phyloP scores from a whole-genome alignment of 805 yeast genomes.

The Lipomyces kockii region DNA sequence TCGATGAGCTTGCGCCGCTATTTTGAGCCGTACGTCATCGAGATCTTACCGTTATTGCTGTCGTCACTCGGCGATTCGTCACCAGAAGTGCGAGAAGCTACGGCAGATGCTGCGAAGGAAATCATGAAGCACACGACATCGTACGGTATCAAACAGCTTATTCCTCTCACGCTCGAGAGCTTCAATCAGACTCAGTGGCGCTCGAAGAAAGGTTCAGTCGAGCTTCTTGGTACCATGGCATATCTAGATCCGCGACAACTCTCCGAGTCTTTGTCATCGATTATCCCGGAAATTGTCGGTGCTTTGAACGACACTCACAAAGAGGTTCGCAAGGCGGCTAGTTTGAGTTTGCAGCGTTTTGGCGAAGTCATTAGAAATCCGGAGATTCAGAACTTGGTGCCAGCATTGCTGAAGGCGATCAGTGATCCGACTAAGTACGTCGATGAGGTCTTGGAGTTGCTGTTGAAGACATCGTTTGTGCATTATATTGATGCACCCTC shows the following conservation, averaged over 20 bases:
- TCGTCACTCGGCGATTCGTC: slow-evolving; percentile 82
- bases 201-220: slow-evolving; percentile 95
- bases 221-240: slow-evolving; percentile 96
- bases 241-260: slow-evolving; percentile 93
- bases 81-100: slow-evolving; percentile 86
- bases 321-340: slow-evolving; percentile 96
- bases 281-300: slow-evolving; percentile 95
- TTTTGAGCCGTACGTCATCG: slow-evolving; percentile 95
- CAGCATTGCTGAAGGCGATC: slow-evolving; percentile 83
- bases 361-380: slow-evolving; percentile 98
- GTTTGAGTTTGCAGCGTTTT: slow-evolving; percentile 80
- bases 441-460: slow-evolving; percentile 81
- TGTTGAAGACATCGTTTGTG: slow-evolving; percentile 89
- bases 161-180: slow-evolving; percentile 86
- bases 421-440: slow-evolving; percentile 94
- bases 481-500: slow-evolving; percentile 99
- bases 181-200: slow-evolving; percentile 94
- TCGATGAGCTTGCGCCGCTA: slow-evolving; percentile 73
- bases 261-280: slow-evolving; percentile 82
- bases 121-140: slow-evolving; percentile 92
- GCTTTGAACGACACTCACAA: slow-evolving; percentile 94
- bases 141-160: slow-evolving; percentile 85
- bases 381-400: slow-evolving; percentile 91
- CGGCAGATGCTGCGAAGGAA: slow-evolving; percentile 81
- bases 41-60: slow-evolving; percentile 78